Conservation (phyloP, 257 asterid species). For the Penstemon barbatus region DNA sequence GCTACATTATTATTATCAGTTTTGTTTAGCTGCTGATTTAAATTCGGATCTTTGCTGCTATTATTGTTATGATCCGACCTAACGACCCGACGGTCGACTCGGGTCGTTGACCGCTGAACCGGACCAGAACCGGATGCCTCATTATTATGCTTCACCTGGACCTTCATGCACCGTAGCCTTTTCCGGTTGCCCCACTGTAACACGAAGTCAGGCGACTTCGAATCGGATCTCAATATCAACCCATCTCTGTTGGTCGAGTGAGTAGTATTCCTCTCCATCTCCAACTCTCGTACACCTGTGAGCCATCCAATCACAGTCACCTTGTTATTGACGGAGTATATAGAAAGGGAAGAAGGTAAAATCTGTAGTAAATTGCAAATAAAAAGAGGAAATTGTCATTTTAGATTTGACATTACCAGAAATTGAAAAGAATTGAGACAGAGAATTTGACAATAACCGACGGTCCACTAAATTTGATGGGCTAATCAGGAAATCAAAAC, state of each 20-base stretch:
- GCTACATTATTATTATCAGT: conserved; percentile 2
- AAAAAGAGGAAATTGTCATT: conserved; percentile 4
- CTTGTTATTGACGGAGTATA: conserved; percentile 29
- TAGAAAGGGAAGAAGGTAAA: neutral
- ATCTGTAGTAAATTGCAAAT: neutral
- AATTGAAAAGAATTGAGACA: neutral
- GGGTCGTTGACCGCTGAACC: conserved; percentile 39
- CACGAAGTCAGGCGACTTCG: conserved; percentile 65
- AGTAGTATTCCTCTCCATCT: conserved; percentile 64
- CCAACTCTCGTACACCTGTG: conserved; percentile 38
- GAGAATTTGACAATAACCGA: neutral
- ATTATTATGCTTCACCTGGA: conserved; percentile 53
- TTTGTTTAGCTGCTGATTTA: conserved; percentile 39
- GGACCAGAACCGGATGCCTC: conserved; percentile 47
- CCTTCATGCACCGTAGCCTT: conserved; percentile 79
- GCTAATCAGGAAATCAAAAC: neutral
- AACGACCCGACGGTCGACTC: conserved; percentile 61
- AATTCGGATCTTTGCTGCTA: conserved; percentile 32
- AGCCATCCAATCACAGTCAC: conserved; percentile 27
- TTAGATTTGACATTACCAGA: neutral
- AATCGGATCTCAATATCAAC: conserved; percentile 53
- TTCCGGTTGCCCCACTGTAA: conserved; percentile 91
- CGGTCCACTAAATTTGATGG: neutral
- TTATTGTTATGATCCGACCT: conserved; percentile 55
- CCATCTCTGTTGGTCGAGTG: conserved; percentile 48